Base-by-base conservation (phyloP, 2,329 filamentous ascomycete species). In the Fusarium oxysporum region DNA sequence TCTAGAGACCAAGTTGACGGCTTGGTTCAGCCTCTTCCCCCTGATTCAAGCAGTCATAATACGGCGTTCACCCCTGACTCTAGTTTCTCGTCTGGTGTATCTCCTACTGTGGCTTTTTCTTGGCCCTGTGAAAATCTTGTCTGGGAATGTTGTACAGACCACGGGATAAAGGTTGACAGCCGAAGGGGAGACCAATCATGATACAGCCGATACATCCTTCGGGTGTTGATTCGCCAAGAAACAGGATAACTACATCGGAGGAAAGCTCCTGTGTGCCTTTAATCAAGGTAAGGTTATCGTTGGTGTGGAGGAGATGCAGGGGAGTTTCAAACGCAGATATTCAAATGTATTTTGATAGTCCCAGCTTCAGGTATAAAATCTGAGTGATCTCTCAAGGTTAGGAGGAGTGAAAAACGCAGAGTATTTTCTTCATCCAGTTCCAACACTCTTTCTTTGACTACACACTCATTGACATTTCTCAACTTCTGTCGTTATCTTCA, bases 111-210 rank as follows among this genome's bases (percentile, higher is more conserved):
- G 32, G 70, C 62, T 63, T 48, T 47, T 50, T 67, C 66, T 75
- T 76, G 67, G 65, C 65, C 62, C 41, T 35, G 41, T 32, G 25
- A 48, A 51, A 55, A 59, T 50, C 21, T 45, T 71, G 62, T 68
- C 58, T 60, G 35, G 45, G 32, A 8, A 41, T 17, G 76, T 74
- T n/a, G 56, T 63, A 77, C 75, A 55, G 48, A 48, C 28, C 50
- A 62, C 50, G 57, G 54, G 50, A 58, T 51, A 6, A 35, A 53
- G 54, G 66, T 65, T 67, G 60, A 71, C 55, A 65, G 37, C 66
- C 62, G 60, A 68, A 23, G 19, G 30, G 40, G 17, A 66, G 67
- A 44, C 76, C 75, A 77, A 77, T 76, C 65, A 74, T n/a, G 63
- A 37, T 16, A 55, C 5, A 61, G 40, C 72, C 68, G 72, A 65